Base-by-base conservation (phyloP, 1,284 basidiomycete genomes). In the Ceratobasidium sp. region DNA sequence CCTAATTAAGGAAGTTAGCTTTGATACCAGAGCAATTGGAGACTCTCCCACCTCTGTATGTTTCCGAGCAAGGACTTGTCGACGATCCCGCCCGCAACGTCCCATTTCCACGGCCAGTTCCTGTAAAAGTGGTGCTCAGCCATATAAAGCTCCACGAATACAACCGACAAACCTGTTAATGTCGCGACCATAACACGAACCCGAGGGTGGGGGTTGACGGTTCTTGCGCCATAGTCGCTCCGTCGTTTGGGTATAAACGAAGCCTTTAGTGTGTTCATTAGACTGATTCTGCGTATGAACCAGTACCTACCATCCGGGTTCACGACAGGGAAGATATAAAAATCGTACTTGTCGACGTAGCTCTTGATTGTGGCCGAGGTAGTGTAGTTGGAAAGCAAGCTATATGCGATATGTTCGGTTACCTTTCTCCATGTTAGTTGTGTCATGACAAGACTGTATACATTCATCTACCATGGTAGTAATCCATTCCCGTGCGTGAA, bases 261-360 rank as follows among this genome's bases (percentile, higher is more conserved):
- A 70, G 15, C 69, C 47, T 57, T 6, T 52, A 12, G 10, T 20
- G 53, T 55, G 17, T 32, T 29, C n/a, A 17, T n/a, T n/a, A n/a
- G 13, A 32, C 25, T 20, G 17, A 17, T 25, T 5, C 20, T 7
- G 53, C 25, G 10, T n/a, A 32, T 6, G 15, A 22, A 22, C 20
- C 3, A 8, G 17, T 8, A 40, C 49, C 40, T 8, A 64, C 60
- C 69, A 25, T 70, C 69, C 15, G 69, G 69, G 22, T 70, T 70
- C 15, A 70, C 69, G 3, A 70, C 62, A 35, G 69, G 69, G 52
- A 70, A 70, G 25, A 70, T 70, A 25, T 70, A 70, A 50, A 70
- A 70, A 25, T 70, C 69, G 27, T 70, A 70, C 32, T 70, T 70
- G 42, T 70, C 69, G n/a, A 70, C 69, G 31, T 70, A 70, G 22